Conservation (phyloP, 192 early-diverging fungal species). For the Backusella westeae region DNA sequence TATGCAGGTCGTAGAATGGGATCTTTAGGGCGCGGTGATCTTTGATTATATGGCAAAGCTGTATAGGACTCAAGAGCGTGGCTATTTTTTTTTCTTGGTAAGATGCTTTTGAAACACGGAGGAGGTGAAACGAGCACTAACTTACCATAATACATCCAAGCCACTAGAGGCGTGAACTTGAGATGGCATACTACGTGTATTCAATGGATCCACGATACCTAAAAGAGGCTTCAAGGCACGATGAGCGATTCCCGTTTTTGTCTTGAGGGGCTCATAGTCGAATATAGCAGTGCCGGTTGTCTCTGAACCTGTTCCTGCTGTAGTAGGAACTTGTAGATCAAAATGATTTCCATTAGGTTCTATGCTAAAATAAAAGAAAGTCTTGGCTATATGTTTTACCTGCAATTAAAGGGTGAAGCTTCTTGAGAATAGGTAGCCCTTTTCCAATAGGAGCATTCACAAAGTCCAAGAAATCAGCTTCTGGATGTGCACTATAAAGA, state of each 20-base stretch:
- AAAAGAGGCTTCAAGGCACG: constrained; percentile 81
- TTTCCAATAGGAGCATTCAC: constrained; percentile 92
- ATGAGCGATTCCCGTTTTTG: constrained; percentile 90
- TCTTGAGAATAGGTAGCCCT: constrained; percentile 70
- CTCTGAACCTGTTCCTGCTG: constrained; percentile 77
- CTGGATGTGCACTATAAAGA: constrained; percentile 78
- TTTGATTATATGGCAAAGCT: constrained; percentile 78
- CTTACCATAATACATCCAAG: constrained; percentile 77
- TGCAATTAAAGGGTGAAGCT: constrained; percentile 78
- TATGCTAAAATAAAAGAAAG: neutral
- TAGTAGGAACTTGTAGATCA: constrained; percentile 35
- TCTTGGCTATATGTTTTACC: constrained; percentile 26
- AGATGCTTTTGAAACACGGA: neutral
- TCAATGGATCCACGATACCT: constrained; percentile 88
- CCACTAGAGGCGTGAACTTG: constrained; percentile 87
- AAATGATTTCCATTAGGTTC: neutral
- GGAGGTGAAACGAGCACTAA: neutral
- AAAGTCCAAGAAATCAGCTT: constrained; percentile 87
- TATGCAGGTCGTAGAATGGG: constrained; percentile 88
- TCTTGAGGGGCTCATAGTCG: constrained; percentile 76
- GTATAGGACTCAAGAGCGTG: constrained; percentile 92
- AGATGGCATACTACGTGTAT: constrained; percentile 82
- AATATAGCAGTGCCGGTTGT: constrained; percentile 91
- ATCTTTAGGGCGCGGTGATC: constrained; percentile 75
- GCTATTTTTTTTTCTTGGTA: constrained; percentile 30